Base-by-base conservation (phyloP, 306 rosid genomes). In the Purshia tridentata region DNA sequence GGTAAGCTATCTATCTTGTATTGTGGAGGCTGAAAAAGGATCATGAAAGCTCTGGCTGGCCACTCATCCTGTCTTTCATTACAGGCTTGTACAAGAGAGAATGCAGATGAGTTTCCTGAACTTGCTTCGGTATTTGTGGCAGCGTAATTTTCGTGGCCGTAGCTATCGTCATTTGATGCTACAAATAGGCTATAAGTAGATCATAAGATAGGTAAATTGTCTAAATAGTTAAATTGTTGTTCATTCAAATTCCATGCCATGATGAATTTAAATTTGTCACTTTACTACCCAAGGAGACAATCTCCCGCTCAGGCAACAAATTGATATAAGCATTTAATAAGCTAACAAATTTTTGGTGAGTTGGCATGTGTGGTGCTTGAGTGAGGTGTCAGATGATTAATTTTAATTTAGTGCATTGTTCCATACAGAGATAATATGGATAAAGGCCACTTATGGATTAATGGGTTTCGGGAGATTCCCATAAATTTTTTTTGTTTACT, bases 121-220 rank as follows among this genome's bases (percentile, higher is more conserved):
- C 18, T 46, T 51, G 66, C 78, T 91, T 67, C 82, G 40, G 79
- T 94, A 82, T 85, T 63, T 70, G 52, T 94, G 96, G 96, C 99
- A 94, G 66, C 77, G 96, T 82, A 61, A 68, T 75, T 69, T 91
- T 18, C 87, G 95, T 1, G 98, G 98, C 39, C 98, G 97, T 65
- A 88, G 88, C 84, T 94, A 94, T 86, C 99, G 95, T 74, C 99
- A 94, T 86, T 80, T 94, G 86, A 88, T 94, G 96, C 81, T 85
- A 65, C 82, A 91, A 87, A 19, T 74, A 59, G 96, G 97, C 77
- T 85, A 84, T 39, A 94, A 94, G 78, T 86, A 91, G 85, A 77
- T 60, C 46, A 42, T 66, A 62, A 20, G 37, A 74, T 72, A 87
- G 81, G 96, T 88, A 69, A 45, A 57, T 19, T 53, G 12, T 78